These are phyloP conservation scores for Plectranthus barbatus DNA, from an alignment of 257 asterid species.

Conservation along the genomic window DNA sequence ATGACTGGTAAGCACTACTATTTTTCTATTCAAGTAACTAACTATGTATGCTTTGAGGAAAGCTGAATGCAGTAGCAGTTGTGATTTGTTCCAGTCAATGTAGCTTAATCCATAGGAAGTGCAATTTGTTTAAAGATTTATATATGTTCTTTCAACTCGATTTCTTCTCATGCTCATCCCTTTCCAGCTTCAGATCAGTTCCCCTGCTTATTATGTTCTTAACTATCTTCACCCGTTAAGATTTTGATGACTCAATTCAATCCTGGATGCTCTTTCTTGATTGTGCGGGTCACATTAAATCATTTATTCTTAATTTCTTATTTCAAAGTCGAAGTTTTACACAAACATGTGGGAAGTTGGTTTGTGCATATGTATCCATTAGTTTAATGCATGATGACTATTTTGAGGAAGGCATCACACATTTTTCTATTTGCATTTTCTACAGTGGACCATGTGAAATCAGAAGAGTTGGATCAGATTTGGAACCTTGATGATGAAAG, in stretches of 20 bases:
- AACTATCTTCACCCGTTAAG: too few species aligned
- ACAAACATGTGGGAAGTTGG: not conserved
- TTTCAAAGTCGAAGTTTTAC: too few species aligned
- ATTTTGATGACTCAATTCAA: not conserved
- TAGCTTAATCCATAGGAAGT: not conserved
- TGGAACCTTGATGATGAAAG: constrained; percentile 29
- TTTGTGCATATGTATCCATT: not conserved
- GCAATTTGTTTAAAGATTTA: not conserved
- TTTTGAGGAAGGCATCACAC: not conserved
- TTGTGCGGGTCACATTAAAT: not conserved
- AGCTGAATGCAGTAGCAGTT: not conserved
- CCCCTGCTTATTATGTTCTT: too few species aligned
- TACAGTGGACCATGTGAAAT: constrained; percentile 31
- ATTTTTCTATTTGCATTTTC: not conserved
- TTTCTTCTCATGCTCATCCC: not conserved
- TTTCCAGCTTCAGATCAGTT: too few species aligned
- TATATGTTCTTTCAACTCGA: not conserved
- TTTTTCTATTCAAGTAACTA: not conserved
- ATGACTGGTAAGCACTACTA: constrained; percentile 23
- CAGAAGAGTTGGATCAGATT: constrained; percentile 29
- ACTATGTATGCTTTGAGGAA: not conserved
- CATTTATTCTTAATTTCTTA: not conserved
- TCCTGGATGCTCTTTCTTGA: not conserved
- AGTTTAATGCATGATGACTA: not conserved
- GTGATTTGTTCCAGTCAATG: not conserved